phyloP scores from a whole-genome alignment of 768 basidiomycete species.

The Lactarius sp. region DNA sequence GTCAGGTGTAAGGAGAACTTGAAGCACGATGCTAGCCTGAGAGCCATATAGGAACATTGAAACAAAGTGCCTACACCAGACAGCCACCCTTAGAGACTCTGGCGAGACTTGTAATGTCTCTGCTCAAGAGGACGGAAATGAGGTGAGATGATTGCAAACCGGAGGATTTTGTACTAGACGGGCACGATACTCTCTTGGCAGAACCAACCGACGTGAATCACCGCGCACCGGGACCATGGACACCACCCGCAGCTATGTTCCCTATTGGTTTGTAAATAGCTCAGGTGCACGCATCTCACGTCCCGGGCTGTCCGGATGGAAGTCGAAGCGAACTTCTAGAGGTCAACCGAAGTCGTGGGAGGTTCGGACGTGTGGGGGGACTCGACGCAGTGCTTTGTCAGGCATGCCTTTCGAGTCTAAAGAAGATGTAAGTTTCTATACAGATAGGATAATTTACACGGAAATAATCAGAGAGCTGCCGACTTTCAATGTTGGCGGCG shows the following conservation, averaged over 20 bases:
- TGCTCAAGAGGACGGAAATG: neutral
- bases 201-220: neutral
- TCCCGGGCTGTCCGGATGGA: neutral
- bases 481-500: neutral
- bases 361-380: neutral
- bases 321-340: neutral
- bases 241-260: neutral
- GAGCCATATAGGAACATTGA: neutral
- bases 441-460: neutral
- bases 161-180: neutral
- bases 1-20: neutral
- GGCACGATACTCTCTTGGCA: neutral
- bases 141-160: neutral
- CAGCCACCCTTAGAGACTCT: neutral
- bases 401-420: neutral
- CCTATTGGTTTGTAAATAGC: neutral
- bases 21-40: neutral
- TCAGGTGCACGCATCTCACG: neutral
- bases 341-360: slow-evolving; percentile 1
- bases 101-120: neutral
- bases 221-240: slow-evolving; percentile 12
- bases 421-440: neutral
- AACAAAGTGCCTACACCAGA: neutral
- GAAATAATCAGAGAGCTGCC: slow-evolving; percentile 3
- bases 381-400: neutral